Base-by-base conservation (phyloP, 208 protist species). In the Trypanosoma melophagium region DNA sequence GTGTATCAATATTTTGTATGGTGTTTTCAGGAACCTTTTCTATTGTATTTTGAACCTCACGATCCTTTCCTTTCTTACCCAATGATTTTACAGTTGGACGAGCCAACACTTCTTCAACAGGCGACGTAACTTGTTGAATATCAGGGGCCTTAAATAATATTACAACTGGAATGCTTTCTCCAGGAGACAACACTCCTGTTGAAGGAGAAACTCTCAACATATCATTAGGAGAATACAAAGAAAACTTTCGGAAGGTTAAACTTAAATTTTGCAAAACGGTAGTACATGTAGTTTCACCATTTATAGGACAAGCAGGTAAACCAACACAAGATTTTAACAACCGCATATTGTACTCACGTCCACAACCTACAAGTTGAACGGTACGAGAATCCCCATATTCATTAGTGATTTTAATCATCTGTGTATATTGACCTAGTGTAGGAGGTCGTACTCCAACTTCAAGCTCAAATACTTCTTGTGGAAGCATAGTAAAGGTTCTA, bases 311-410 rank as follows among this genome's bases (percentile, higher is more conserved):
- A 5, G 74, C 52, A 1, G 81, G 70, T 50, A 87, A 56, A 41
- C 38, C 24, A 22, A 87, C 44, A 56, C 56, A 68, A 22, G 69
- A 60, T n/a, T 74, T 80, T 0, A 58, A 76, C 53, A 87, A 83
- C 16, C 59, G 38, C 24, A 83, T 22, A n/a, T 1, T 9, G 10
- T 69, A 66, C 24, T 51, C 40, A 47, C 53, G n/a, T 31, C 77
- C 81, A 61, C 21, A 67, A 28, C 77, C 81, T 2, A 56, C 70
- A 17, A 87, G 14, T 17, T 71, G 50, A 4, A 87, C 38, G 31
- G 38, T 66, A 19, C 58, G 47, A 49, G 72, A 74, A 68, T 80
- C 77, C 13, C 77, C 73, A 52, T 81, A 83, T 55, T 87, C 81
- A 64, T 83, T 83, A 22, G 31, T 60, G 2, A 87, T 25, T 17